phyloP scores from a whole-genome alignment of 257 asterid genomes.

The Salvia rosmarinus region DNA sequence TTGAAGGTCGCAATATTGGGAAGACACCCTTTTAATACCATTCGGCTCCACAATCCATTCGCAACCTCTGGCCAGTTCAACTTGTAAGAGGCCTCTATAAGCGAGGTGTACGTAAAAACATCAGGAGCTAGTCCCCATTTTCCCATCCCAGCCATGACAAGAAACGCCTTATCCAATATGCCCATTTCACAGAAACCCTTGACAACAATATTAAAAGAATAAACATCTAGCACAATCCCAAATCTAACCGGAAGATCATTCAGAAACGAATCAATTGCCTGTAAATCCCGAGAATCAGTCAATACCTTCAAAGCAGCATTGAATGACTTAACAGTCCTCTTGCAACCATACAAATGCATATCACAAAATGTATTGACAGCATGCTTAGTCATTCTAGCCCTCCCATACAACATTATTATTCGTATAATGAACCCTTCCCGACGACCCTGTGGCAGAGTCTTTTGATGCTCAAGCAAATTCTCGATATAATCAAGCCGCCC shows the following conservation, averaged over 20 bases:
- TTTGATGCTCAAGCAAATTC: constrained; percentile 79
- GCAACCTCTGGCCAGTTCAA: constrained; percentile 52
- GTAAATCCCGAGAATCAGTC: constrained; percentile 58
- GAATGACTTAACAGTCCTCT: constrained; percentile 72
- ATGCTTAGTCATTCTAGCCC: constrained; percentile 65
- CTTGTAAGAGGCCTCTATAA: constrained; percentile 72
- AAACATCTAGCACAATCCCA: constrained; percentile 55
- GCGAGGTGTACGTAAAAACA: constrained; percentile 76
- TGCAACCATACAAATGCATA: constrained; percentile 79
- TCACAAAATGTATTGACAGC: constrained; percentile 68
- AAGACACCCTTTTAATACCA: constrained; percentile 67
- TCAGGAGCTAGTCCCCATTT: constrained; percentile 65
- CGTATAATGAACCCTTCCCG: constrained; percentile 83
- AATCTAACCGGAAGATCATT: constrained; percentile 49
- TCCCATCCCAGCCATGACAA: constrained; percentile 62
- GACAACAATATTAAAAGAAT: constrained; percentile 63
- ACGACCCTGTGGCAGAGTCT: constrained; percentile 80
- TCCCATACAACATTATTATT: constrained; percentile 76
- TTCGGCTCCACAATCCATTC: constrained; percentile 79
- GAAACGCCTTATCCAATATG: constrained; percentile 56
- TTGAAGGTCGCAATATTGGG: constrained; percentile 81
- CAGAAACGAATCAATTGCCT: constrained; percentile 58
- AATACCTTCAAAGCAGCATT: constrained; percentile 77
- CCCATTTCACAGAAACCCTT: constrained; percentile 74
- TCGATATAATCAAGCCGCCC: constrained; percentile 72